These are phyloP conservation scores for Suillus discolor DNA, from an alignment of 768 basidiomycete genomes.

Conservation along the genomic window DNA sequence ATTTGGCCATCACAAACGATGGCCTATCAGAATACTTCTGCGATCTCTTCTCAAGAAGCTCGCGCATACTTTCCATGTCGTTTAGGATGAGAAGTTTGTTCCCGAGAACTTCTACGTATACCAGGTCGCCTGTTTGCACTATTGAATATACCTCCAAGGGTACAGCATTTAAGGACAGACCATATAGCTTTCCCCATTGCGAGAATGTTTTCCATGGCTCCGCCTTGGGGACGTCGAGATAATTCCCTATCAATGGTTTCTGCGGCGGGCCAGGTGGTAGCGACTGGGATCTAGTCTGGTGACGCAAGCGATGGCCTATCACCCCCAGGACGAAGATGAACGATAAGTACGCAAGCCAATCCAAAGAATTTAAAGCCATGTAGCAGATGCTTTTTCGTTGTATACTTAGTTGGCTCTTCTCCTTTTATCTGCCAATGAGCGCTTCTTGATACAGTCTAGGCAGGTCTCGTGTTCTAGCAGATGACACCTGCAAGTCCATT, in stretches of 20 bases:
- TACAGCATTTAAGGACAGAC: conserved; percentile 6
- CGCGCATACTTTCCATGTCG: conserved; percentile 27
- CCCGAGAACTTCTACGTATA: conserved; percentile 18
- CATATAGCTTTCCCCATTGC: conserved; percentile 21
- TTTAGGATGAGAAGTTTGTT: conserved; percentile 24
- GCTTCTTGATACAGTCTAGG: background rate
- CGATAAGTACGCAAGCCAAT: background rate
- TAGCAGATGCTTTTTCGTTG: background rate
- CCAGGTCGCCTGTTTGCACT: conserved; percentile 16
- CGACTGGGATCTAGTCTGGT: conserved; percentile 4
- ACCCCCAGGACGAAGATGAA: background rate
- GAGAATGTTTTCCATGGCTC: conserved; percentile 27
- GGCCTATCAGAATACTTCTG: conserved; percentile 22
- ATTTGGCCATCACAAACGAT: conserved; percentile 12
- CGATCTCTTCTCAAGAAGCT: conserved; percentile 33
- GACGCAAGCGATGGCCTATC: background rate
- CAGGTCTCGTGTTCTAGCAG: background rate
- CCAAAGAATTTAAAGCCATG: background rate
- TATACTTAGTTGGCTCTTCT: background rate
- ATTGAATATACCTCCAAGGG: background rate
- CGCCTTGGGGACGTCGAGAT: conserved; percentile 23
- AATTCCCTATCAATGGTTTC: conserved; percentile 29
- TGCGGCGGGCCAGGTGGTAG: conserved; percentile 33
- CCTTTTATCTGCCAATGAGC: conserved; percentile 4
- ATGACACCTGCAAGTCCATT: background rate